Base-by-base conservation (phyloP, 2,329 filamentous ascomycete genomes). In the Coniochaeta sp. region DNA sequence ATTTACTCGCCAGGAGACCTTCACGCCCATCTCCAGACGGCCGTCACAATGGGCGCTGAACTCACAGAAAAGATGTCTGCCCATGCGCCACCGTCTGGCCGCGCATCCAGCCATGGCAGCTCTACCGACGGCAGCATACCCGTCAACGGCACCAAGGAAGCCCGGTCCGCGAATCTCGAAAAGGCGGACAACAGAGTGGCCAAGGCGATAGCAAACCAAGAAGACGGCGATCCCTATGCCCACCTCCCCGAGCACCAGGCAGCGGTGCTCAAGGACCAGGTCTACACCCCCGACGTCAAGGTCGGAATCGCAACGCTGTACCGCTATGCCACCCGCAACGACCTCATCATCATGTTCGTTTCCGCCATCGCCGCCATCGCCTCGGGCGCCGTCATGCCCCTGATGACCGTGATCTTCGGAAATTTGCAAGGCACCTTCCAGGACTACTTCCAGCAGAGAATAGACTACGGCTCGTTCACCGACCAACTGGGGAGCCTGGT, bases 371-470 rank as follows among this genome's bases (percentile, higher is more conserved):
- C 80, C 52, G 78, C 87, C 56, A 87, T 91, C 57, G 82, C 76
- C 30, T 85, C 82, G 16, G 89, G 89, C 54, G 87, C 87, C 51
- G 85, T 86, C 7, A 68, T 92, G 55, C 89, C 89, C 6, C 71
- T 91, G 22, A 92, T 94, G 82, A 92, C 89, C 0, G 78, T 90
- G 53, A 71, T 95, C 30, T 95, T 95, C 61, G 89, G 90, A 55
- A 81, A 83, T 49, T 75, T 95, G 33, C 82, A 90, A 53, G 81
- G 81, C 4, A 79, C 78, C 1, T 95, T 95, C 64, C 80, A 87
- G 60, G 64, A 73, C 20, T 89, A 82, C 58, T 80, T 87, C 57
- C 66, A 3, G 70, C 71, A 6, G 64, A 62, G 0, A 71, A 78
- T 16, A 63, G 68, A n/a, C 1, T 76, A 76, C 38, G 12, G 18